These are phyloP conservation scores for Aspergillus sp. DNA, from an alignment of 2,329 filamentous ascomycete species.

Conservation along the genomic window DNA sequence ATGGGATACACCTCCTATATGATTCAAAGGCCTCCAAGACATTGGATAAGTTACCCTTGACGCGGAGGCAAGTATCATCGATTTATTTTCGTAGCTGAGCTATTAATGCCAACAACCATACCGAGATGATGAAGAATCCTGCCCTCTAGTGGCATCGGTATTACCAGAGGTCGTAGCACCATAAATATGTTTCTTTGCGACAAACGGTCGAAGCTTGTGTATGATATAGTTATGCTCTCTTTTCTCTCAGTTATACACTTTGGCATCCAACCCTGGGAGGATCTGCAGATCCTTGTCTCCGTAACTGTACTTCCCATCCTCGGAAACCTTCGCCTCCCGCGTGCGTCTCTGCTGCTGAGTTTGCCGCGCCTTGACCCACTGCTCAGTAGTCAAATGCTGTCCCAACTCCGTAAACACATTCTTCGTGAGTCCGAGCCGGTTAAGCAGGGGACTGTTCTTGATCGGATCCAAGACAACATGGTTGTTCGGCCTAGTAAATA, in stretches of 20 bases:
- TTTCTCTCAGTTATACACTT: conserved; percentile 37
- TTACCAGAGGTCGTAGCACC: too few species aligned
- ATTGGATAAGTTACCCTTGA: too few species aligned
- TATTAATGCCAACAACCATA: too few species aligned
- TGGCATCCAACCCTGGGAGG: conserved; percentile 44
- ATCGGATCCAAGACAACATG: conserved; percentile 44
- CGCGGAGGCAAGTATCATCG: too few species aligned
- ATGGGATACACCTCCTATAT: too few species aligned
- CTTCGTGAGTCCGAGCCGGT: conserved; percentile 38
- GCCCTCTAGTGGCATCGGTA: too few species aligned
- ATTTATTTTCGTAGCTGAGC: too few species aligned
- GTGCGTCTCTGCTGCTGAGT: conserved; percentile 47
- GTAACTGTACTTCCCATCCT: conserved; percentile 42
- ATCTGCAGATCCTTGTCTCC: conserved; percentile 45
- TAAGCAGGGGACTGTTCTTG: conserved; percentile 40
- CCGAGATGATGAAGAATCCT: too few species aligned
- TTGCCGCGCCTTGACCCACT: conserved; percentile 46
- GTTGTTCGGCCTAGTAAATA: conserved; percentile 41
- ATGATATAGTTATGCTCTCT: background rate
- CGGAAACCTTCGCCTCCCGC: conserved; percentile 35
- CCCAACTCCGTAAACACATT: conserved; percentile 46
- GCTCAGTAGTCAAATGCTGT: conserved; percentile 43
- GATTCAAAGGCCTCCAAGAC: too few species aligned
- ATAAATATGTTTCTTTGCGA: too few species aligned
- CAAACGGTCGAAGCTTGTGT: too few species aligned